Evolutionary conservation across 2,329 filamentous ascomycete genomes (phyloP).

Genomic region (Neurospora sp.): DNA sequence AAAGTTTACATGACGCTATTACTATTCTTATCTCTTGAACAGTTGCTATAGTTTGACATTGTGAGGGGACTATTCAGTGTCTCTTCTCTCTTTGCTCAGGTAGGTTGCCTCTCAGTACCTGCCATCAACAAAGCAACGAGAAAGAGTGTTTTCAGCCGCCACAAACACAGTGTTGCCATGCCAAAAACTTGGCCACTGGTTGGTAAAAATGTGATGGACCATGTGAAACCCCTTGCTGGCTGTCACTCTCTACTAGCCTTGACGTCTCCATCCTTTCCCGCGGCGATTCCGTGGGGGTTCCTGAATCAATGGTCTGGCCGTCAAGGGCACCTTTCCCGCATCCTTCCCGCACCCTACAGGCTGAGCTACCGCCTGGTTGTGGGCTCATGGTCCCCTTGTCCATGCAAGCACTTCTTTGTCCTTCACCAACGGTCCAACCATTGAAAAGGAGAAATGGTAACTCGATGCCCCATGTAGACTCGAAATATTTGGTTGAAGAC

Average conservation of each 20-base stretch:
- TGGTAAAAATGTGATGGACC: slow-evolving; percentile 15
- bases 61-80: background rate
- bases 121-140: background rate
- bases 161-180: slow-evolving; percentile 3
- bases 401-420: slow-evolving; percentile 9
- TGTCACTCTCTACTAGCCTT: background rate
- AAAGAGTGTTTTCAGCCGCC: background rate
- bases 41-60: background rate
- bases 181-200: slow-evolving; percentile 10
- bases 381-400: slow-evolving; percentile 1
- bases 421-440: background rate
- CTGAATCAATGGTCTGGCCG: slow-evolving; percentile 4
- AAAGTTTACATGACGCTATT: background rate
- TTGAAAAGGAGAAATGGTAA: background rate
- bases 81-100: background rate
- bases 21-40: background rate
- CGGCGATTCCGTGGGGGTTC: background rate
- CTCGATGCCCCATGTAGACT: background rate
- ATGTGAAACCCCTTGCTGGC: slow-evolving; percentile 13
- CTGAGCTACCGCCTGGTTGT: background rate
- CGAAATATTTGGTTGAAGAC: slow-evolving; percentile 1
- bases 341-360: slow-evolving; percentile 8
- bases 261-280: slow-evolving; percentile 1
- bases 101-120: background rate
- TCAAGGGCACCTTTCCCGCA: slow-evolving; percentile 1